Percentiles rank a stretch among this genome's conserved stretches.
These are phyloP conservation scores for Solanum ossicruentum DNA, from an alignment of 257 asterid genomes.

Conservation along the genomic window DNA sequence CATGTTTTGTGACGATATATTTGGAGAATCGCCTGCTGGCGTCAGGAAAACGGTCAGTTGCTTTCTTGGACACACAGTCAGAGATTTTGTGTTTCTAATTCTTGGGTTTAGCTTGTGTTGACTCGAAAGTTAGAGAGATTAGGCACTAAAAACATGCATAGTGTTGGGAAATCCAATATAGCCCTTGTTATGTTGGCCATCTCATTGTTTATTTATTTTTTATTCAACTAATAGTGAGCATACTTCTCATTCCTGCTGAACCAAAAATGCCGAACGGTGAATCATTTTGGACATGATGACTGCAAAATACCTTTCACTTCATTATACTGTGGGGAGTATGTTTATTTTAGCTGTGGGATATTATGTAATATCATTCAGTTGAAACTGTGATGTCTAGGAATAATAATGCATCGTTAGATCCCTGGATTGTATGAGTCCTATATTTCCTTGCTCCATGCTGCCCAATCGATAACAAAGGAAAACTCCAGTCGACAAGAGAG, in stretches of 20 bases:
- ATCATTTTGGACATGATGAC: neutral
- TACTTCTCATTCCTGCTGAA: neutral
- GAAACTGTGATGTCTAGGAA: neutral
- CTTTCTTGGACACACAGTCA: neutral
- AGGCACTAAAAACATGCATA: neutral
- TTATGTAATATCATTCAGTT: neutral
- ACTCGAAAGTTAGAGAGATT: neutral
- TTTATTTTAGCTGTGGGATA: neutral
- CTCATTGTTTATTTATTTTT: neutral
- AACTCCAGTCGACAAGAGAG: neutral
- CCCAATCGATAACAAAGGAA: neutral
- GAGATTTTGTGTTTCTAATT: neutral
- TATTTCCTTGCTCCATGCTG: neutral
- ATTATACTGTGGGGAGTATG: neutral
- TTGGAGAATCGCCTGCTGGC: slow-evolving; percentile 93
- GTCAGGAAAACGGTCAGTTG: slow-evolving; percentile 58
- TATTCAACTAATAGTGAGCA: neutral
- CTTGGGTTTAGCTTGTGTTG: neutral
- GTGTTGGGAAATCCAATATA: neutral
- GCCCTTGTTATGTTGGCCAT: neutral
- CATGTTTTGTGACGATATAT: slow-evolving; percentile 88
- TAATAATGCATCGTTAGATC: neutral
- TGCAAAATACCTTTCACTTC: neutral
- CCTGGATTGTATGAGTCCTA: neutral
- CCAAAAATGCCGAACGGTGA: neutral